A percentile compares a stretch with the other conserved stretches of the same genome.
Evolutionary conservation across 2,329 filamentous ascomycete species (phyloP).

Genomic region (Rhinocladiella mackenziei): DNA sequence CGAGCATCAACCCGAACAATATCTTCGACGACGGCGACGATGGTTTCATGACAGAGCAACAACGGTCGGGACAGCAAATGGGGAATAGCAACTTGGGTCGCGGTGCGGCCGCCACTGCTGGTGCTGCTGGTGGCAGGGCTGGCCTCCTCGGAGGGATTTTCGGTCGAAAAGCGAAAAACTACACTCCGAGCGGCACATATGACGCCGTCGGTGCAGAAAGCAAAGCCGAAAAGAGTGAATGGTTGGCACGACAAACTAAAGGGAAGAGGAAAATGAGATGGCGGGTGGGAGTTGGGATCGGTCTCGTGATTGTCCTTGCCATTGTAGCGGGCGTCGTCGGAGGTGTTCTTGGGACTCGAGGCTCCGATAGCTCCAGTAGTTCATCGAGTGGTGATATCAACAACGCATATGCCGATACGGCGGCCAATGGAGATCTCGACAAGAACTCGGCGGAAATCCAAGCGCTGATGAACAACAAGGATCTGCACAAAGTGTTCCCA

Average conservation of each 20-base stretch:
- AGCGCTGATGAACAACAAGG: conserved; percentile 69
- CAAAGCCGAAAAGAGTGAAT: conserved; percentile 60
- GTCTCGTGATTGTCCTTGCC: conserved; percentile 62
- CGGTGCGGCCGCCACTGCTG: conserved; percentile 45
- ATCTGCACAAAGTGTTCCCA: conserved; percentile 89
- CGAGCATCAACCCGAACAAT: conserved; percentile 61
- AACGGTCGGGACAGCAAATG: conserved; percentile 31
- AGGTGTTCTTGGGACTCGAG: conserved; percentile 59
- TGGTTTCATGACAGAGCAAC: conserved; percentile 58
- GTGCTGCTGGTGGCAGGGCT: conserved; percentile 40
- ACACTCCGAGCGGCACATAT: conserved; percentile 49
- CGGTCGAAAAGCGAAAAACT: conserved; percentile 37
- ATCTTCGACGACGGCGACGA: conserved; percentile 88
- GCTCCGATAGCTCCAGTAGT: conserved; percentile 36
- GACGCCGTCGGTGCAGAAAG: conserved; percentile 47
- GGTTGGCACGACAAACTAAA: conserved; percentile 57
- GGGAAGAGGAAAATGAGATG: conserved; percentile 66
- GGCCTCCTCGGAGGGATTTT: conserved; percentile 42
- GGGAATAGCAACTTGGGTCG: conserved; percentile 51
- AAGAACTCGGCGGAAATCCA: conserved; percentile 76
- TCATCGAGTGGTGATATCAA: conserved; percentile 27
- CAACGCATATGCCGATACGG: conserved; percentile 57
- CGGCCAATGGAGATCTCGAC: conserved; percentile 65
- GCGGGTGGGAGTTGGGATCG: conserved; percentile 62
- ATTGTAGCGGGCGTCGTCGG: conserved; percentile 73